A percentile compares a stretch with the other conserved stretches of the same genome.
Evolutionary conservation across 257 asterid species (phyloP).

Genomic region (Catharanthus roseus): DNA sequence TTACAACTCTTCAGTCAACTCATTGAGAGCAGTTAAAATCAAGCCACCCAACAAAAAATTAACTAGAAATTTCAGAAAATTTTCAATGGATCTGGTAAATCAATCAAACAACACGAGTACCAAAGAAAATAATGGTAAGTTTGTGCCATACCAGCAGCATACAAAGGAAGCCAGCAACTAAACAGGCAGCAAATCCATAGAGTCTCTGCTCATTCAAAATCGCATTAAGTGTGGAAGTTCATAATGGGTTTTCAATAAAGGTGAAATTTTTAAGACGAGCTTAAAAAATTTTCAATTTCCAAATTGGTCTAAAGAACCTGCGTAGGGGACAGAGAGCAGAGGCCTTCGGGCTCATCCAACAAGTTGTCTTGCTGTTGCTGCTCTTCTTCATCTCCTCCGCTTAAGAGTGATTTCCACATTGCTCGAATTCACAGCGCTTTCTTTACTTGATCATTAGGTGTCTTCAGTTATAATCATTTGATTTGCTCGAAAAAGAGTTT

Average conservation of each 20-base stretch:
- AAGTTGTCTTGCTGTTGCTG: slow-evolving; percentile 56
- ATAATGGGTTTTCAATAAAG: slow-evolving; percentile 14
- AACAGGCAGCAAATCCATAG: slow-evolving; percentile 79
- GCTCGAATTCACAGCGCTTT: slow-evolving; percentile 1
- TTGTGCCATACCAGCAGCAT: slow-evolving; percentile 69
- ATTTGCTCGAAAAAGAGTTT: too few relatives aligned
- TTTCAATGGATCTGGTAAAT: not conserved
- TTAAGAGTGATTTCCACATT: slow-evolving; percentile 59
- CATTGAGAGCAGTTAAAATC: not conserved
- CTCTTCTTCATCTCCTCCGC: slow-evolving; percentile 57
- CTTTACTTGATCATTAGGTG: not conserved
- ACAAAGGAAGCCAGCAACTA: slow-evolving; percentile 66
- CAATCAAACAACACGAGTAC: not conserved
- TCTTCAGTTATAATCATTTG: not conserved
- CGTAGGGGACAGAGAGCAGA: slow-evolving; percentile 65
- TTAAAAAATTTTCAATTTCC: not conserved
- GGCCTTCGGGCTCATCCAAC: slow-evolving; percentile 62
- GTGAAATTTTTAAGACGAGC: slow-evolving; percentile 5
- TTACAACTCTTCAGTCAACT: not conserved
- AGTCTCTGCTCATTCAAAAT: slow-evolving; percentile 57
- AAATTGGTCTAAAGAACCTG: slow-evolving; percentile 42
- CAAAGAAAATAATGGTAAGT: not conserved
- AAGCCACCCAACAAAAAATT: not conserved
- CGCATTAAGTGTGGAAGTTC: slow-evolving; percentile 8
- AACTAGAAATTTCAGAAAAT: not conserved